Conservation (phyloP, 306 rosid genomes). For the Ceratonia siliqua region DNA sequence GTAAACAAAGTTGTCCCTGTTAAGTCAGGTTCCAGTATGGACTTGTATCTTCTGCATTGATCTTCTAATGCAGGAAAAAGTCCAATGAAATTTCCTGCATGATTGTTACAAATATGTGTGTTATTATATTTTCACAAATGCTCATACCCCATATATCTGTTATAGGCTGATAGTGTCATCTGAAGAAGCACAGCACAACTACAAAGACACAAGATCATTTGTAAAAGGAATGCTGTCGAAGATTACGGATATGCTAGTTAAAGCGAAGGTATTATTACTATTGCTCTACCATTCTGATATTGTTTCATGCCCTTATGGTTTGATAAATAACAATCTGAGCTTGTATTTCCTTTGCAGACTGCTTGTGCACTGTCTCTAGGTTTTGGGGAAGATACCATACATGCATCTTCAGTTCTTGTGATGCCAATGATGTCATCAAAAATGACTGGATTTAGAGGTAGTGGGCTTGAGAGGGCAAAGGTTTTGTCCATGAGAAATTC, state of each 20-base stretch:
- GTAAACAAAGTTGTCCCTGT: neutral
- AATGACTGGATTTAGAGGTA: conserved; percentile 89
- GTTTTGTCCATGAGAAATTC: conserved; percentile 57
- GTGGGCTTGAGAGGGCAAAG: conserved; percentile 61
- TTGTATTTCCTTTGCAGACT: conserved; percentile 54
- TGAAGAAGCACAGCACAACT: conserved; percentile 54
- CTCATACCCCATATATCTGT: conserved; percentile 1
- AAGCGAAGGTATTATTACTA: conserved; percentile 72
- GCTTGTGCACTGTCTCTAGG: conserved; percentile 70
- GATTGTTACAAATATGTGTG: neutral
- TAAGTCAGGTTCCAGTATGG: neutral
- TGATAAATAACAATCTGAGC: conserved; percentile 7
- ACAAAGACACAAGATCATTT: conserved; percentile 56
- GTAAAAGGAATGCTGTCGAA: conserved; percentile 63
- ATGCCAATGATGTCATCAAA: conserved; percentile 98
- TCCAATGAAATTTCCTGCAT: neutral
- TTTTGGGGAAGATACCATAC: conserved; percentile 83
- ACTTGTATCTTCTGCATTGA: conserved; percentile 2
- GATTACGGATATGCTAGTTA: conserved; percentile 50
- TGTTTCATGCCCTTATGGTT: neutral
- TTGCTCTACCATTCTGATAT: conserved; percentile 28
- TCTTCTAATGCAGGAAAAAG: neutral
- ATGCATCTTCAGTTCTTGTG: conserved; percentile 85
- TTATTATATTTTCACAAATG: conserved; percentile 6
- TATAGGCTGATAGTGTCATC: conserved; percentile 56